phyloP scores from a whole-genome alignment of 768 basidiomycete genomes.

The Saitozyma sp. region DNA sequence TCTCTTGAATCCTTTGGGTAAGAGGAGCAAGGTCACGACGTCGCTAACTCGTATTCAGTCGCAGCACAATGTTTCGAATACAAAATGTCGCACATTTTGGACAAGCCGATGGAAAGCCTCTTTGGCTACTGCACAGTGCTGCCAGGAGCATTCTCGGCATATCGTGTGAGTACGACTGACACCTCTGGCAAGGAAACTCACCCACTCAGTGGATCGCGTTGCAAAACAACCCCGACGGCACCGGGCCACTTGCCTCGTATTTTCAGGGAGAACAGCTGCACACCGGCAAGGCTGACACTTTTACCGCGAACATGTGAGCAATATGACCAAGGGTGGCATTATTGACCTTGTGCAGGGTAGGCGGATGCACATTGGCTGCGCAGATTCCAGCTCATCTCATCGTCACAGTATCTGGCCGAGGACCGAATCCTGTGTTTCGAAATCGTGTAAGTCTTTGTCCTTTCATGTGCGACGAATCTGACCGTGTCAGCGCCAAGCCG shows the following conservation, averaged over 20 bases:
- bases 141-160: constrained; percentile 85
- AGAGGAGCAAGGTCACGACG: constrained; percentile 1
- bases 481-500: constrained; percentile 39
- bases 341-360: no score
- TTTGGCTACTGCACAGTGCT: constrained; percentile 64
- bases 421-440: constrained; percentile 52
- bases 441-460: constrained; percentile 40
- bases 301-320: constrained; percentile 53
- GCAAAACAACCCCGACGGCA: constrained; percentile 80
- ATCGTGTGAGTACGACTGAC: constrained; percentile 50
- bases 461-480: not conserved
- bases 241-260: constrained; percentile 85
- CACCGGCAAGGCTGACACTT: constrained; percentile 52
- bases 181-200: not conserved
- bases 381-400: not conserved
- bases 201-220: constrained; percentile 72
- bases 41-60: constrained; percentile 47
- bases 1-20: constrained; percentile 72
- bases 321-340: not conserved
- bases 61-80: constrained; percentile 97
- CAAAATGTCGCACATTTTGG: constrained; percentile 87
- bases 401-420: constrained; percentile 46
- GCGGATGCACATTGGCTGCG: no score
- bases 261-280: constrained; percentile 87
- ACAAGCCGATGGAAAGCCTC: constrained; percentile 79